These are phyloP conservation scores for Podila epigama DNA, from an alignment of 192 early-diverging fungal genomes.

Conservation along the genomic window DNA sequence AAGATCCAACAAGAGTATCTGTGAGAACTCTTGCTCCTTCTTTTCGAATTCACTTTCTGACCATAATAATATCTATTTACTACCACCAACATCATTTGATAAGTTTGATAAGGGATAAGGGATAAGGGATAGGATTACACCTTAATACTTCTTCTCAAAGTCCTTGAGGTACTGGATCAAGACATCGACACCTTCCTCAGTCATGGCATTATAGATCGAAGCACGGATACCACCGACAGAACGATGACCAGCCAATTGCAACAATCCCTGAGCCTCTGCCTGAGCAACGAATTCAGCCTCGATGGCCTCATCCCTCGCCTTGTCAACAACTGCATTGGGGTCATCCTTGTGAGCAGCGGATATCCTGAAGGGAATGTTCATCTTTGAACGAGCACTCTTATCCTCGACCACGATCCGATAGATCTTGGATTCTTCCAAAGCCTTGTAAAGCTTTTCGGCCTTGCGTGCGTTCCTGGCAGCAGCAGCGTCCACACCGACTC, in stretches of 20 bases:
- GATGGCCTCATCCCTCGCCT: constrained; percentile 62
- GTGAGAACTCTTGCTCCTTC: too few species aligned
- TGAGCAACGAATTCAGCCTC: constrained; percentile 84
- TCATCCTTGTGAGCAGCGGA: constrained; percentile 38
- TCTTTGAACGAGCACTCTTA: constrained; percentile 68
- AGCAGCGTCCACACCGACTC: constrained; percentile 76
- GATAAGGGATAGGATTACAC: too few species aligned
- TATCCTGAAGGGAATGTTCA: constrained; percentile 93
- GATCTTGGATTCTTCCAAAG: constrained; percentile 71
- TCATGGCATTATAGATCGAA: constrained; percentile 95
- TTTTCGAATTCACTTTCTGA: too few species aligned
- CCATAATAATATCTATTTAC: too few species aligned
- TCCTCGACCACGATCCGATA: constrained; percentile 73
- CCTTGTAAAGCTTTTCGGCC: constrained; percentile 70
- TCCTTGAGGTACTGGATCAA: constrained; percentile 84
- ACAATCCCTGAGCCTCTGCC: constrained; percentile 79
- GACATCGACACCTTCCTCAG: constrained; percentile 80
- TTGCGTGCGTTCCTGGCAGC: constrained; percentile 75
- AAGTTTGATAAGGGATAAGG: too few species aligned
- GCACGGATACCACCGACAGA: constrained; percentile 93
- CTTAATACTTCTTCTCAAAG: constrained; percentile 71
- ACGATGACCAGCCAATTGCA: constrained; percentile 95
- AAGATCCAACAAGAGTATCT: too few species aligned
- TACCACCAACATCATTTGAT: too few species aligned
- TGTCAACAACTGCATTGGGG: constrained; percentile 3